Evolutionary conservation across 2,329 filamentous ascomycete species (phyloP), one percentile per base, ranked within the genome.

Genomic region (Colletotrichum musicola): DNA sequence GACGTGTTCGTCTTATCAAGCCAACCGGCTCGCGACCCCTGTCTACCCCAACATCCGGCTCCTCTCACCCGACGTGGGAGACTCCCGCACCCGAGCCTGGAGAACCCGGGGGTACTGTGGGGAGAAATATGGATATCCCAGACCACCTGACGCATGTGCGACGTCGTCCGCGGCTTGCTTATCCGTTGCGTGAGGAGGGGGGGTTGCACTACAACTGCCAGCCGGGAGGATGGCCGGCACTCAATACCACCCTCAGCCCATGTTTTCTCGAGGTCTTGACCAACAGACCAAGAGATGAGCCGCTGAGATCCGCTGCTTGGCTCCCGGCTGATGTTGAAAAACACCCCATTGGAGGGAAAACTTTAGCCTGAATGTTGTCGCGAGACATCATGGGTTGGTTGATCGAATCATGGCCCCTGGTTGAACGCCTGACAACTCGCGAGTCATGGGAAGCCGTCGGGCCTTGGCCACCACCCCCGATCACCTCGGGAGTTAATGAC

Each of bases 271-370:
- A 1, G 30, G 7, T 42, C 66, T 66, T 56, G 44, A 61, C 66
- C 49, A 56, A 35, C 14, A 47, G 27, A 14, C 35, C 62, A 69
- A 66, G 62, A 53, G 16, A 57, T 57, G 27, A 35, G 22, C 35
- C n/a, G 42, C 12, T 18, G 40, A 42, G 40, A 42, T 42, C 38
- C 22, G 13, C 22, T 25, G 18, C 47, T 16, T 7, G 20, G 25
- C 16, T 40, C 49, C 18, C 22, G 22, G 22, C 16, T 14, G 20
- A 16, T 6, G 53, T 30, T 4, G 9, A 10, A 25, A 22, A 54
- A 2, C 9, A n/a, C 35, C 38, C 16, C n/a, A 69, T 66, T 69
- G 66, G 66, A 69, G 62, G 66, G 25, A 69, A 56, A 69, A 69
- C 55, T 66, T 16, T 35, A 66, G 66, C 42, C 55, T 66, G 27